Percentiles rank a stretch among this genome's conserved stretches.
Conservation (phyloP, 2,329 filamentous ascomycete species). For the Drechslera avenae region DNA sequence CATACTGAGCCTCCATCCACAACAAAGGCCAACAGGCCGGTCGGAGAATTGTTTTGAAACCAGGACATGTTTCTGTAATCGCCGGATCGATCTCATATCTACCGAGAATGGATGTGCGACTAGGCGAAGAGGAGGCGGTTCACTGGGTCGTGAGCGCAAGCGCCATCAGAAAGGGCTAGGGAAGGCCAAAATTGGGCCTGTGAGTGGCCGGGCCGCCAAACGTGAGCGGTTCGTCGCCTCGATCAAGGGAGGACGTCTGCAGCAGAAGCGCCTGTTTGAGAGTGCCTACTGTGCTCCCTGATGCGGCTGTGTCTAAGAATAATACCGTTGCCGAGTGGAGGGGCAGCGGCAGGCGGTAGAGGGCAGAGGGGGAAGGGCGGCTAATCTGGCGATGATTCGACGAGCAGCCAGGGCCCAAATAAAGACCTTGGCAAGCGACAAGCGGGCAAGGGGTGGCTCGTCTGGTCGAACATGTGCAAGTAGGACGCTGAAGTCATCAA, state of each 20-base stretch:
- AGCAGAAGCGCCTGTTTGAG: conserved; percentile 48
- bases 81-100: conserved; percentile 40
- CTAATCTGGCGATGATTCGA: conserved; percentile 40
- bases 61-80: conserved; percentile 48
- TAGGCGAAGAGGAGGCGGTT: conserved; percentile 35
- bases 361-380: conserved; percentile 24
- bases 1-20: conserved; percentile 30
- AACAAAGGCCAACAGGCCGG: conserved; percentile 37
- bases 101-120: conserved; percentile 39
- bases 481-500: conserved; percentile 33
- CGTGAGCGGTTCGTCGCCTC: conserved; percentile 32
- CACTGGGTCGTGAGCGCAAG: conserved; percentile 37
- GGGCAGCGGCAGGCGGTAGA: conserved; percentile 27
- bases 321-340: conserved; percentile 35
- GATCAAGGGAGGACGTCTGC: conserved; percentile 31
- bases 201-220: conserved; percentile 37
- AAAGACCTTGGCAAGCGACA: conserved; percentile 32
- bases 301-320: conserved; percentile 48
- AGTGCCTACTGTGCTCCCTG: conserved; percentile 26
- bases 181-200: conserved; percentile 33
- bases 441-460: conserved; percentile 21
- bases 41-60: conserved; percentile 49
- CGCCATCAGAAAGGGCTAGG: conserved; percentile 38
- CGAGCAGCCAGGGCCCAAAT: conserved; percentile 28
- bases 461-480: conserved; percentile 12